These are phyloP conservation scores for Dalechampia spathulata DNA, from an alignment of 441 rosid genomes.

Conservation along the genomic window DNA sequence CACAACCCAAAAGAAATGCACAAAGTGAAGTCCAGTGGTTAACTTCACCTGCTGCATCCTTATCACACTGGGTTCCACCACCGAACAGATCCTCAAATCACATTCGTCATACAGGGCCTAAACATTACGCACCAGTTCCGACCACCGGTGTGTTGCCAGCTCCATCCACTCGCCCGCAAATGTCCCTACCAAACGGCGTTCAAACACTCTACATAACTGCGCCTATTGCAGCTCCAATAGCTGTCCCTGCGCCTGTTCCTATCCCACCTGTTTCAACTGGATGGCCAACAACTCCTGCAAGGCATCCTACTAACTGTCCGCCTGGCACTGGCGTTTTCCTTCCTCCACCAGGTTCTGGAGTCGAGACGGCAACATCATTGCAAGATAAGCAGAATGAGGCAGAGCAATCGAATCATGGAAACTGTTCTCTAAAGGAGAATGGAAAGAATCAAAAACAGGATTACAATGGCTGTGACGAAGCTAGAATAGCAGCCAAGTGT, in stretches of 20 bases:
- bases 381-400: conserved; percentile 25
- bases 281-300: conserved; percentile 56
- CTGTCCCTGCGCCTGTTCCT: conserved; percentile 55
- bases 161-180: conserved; percentile 46
- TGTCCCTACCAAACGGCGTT: conserved; percentile 48
- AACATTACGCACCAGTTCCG: conserved; percentile 45
- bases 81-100: conserved; percentile 49
- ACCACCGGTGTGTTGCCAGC: conserved; percentile 48
- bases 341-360: conserved; percentile 55
- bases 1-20: conserved; percentile 43
- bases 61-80: conserved; percentile 54
- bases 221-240: conserved; percentile 43
- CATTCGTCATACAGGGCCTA: conserved; percentile 43
- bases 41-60: conserved; percentile 25
- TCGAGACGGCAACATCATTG: conserved; percentile 17
- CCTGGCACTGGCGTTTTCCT: conserved; percentile 88
- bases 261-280: conserved; percentile 49
- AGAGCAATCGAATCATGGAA: conserved; percentile 20
- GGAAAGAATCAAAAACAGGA: conserved; percentile 23
- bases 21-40: conserved; percentile 30
- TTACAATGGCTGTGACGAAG: conserved; percentile 27
- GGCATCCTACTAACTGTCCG: conserved; percentile 53
- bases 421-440: conserved; percentile 19
- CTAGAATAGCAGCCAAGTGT: conserved; percentile 30
- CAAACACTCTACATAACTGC: conserved; percentile 43